Evolutionary conservation across 805 yeast genomes (phyloP), one percentile per base, ranked within the genome.

Genomic region (Sugiyamaella smithiae): DNA sequence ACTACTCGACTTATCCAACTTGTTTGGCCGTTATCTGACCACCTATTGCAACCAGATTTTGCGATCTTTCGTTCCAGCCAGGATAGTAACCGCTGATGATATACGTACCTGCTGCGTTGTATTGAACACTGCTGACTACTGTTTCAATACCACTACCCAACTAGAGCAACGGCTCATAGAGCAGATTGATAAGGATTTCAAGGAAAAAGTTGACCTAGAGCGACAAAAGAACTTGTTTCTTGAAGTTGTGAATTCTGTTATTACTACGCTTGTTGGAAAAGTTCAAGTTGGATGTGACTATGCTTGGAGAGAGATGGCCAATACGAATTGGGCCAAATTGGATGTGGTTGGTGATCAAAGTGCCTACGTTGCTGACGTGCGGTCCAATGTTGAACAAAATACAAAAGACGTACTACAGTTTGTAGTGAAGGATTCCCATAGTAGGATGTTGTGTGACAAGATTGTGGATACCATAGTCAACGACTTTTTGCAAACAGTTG

Each of bases 121-220:
- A 7, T 68, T 91, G 29, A 88, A 88, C 57, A 91, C 99, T 0
- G 88, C 96, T 0, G 96, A 91, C 62, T 93, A 90, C 64, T 83
- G 96, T 51, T 78, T 87, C 14, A 73, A 80, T 8, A 93, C 96
- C 2, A 78, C 84, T 1, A 75, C 75, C 9, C 97, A 93, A 62
- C 68, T 93, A 40, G 88, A 82, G 57, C 85, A 83, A 22, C 79
- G 79, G 57, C 66, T 80, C 12, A 50, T 64, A 61, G 70, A 70
- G 40, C 57, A 74, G 65, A 67, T 76, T 28, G 62, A 68, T 66
- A 58, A 72, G 64, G 55, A 70, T 9, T 69, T 66, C 17, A 71
- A 69, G 50, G 60, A 81, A n/a, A 63, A 69, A 12, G 61, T 69
- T 12, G 62, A 68, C 37, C 84, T 88, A 57, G 85, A 79, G 11